Evolutionary conservation across 2,329 filamentous ascomycete genomes (phyloP), one percentile per base, ranked within the genome.

Genomic region (Hysterium pulicare): DNA sequence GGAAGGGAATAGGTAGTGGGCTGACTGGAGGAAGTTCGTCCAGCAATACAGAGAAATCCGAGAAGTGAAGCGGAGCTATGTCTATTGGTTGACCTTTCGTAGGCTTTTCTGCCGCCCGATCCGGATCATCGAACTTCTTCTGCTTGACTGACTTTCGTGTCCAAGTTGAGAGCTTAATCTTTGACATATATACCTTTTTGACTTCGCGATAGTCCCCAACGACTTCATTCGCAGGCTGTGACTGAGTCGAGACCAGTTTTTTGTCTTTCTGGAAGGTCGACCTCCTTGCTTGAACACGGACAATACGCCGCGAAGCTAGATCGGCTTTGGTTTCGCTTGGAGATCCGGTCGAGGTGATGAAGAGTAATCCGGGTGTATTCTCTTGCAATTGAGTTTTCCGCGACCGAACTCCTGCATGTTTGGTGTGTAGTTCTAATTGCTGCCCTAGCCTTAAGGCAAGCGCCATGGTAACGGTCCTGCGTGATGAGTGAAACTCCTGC

Each of bases 241-340:
- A 4, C 35, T 15, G 2, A n/a, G 35, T 23, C 19, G 11, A 5
- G 34, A 8, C 5, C 7, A 26, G 19, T 23, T 5, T 8, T 15
- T 10, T 26, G 21, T 24, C 28, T 38, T 17, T 38, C 20, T 5
- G 22, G 10, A 38, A 21, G 35, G 28, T 24, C 16, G 35, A 23
- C 19, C 35, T 20, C 35, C 24, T 38, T 22, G 35, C 35, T 8
- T 38, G 35, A 24, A 38, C 35, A 7, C 35, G 35, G 10, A 38
- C 35, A 38, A 38, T n/a, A n/a, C n/a, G 35, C 21, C 28, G 24
- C n/a, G 21, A 23, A 15, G n/a, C 7, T 13, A 24, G 35, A 15
- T 22, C 20, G 15, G n/a, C 21, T 5, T 15, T n/a, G 3, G 16
- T 9, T 5, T 13, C 16, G 8, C 28, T 38, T 9, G 35, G 35